Conservation (phyloP, 179 eudicot genomes). For the Silene coronaria region DNA sequence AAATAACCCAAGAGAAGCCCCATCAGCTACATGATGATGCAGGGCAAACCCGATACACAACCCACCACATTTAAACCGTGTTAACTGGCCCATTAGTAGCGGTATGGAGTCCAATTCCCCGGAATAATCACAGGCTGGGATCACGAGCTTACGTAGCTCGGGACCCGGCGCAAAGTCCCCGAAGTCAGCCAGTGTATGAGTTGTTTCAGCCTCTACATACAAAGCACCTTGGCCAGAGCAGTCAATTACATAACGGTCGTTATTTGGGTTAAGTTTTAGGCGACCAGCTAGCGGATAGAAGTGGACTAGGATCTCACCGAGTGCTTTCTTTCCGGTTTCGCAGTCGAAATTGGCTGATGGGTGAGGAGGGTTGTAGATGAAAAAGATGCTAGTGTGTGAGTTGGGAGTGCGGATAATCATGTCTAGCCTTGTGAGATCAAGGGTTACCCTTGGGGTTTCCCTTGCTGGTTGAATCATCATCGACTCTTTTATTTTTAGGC, state of each 20-base stretch:
- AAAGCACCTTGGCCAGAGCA: constrained; percentile 19
- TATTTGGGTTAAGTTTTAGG: not conserved
- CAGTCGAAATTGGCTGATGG: constrained; percentile 7
- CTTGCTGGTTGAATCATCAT: constrained; percentile 5
- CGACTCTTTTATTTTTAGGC: constrained; percentile 3
- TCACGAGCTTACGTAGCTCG: constrained; percentile 13
- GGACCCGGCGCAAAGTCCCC: constrained; percentile 16
- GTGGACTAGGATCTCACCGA: constrained; percentile 8
- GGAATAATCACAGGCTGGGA: constrained; percentile 15
- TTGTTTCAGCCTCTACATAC: constrained; percentile 18
- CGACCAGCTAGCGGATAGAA: constrained; percentile 26
- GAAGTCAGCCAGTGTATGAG: constrained; percentile 12
- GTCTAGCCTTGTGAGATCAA: constrained; percentile 24
- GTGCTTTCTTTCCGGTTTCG: not conserved
- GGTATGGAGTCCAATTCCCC: not conserved
- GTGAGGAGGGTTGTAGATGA: not conserved
- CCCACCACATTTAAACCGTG: constrained; percentile 80
- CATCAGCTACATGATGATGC: constrained; percentile 77
- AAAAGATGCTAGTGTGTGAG: constrained; percentile 9
- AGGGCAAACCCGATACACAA: constrained; percentile 60
- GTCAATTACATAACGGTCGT: constrained; percentile 17
- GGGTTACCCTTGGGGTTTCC: constrained; percentile 13
- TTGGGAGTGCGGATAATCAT: constrained; percentile 14
- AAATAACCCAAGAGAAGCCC: constrained; percentile 57
- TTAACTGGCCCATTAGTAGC: constrained; percentile 37